A percentile compares a stretch with the other conserved stretches of the same genome.
Evolutionary conservation across 1,284 basidiomycete species (phyloP).

Genomic region (Ustilago loliicola): DNA sequence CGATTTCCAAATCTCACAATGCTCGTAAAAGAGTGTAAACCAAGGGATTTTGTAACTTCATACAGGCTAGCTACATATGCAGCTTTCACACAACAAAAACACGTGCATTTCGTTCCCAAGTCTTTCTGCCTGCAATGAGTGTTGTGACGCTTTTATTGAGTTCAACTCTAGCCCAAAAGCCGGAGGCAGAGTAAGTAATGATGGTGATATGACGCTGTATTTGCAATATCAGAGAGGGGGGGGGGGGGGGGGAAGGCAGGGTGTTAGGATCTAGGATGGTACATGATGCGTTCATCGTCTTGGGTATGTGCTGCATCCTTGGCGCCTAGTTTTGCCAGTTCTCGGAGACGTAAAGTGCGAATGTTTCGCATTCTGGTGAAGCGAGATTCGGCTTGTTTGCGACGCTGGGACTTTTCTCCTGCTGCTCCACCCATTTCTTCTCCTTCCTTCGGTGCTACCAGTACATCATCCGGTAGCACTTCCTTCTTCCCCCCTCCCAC

Average conservation of each 20-base stretch:
- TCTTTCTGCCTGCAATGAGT: background rate
- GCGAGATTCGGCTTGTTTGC: conserved; percentile 39
- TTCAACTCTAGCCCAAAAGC: no score
- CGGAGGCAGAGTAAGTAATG: no score
- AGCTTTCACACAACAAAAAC: conserved; percentile 4
- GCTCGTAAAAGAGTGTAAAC: no score
- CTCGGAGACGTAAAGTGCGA: conserved; percentile 46
- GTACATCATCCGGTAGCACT: conserved; percentile 21
- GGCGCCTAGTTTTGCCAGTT: conserved; percentile 57
- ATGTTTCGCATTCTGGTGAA: conserved; percentile 53
- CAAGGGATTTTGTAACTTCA: conserved; percentile 48
- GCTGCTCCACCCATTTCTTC: background rate
- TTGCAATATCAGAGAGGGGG: no score
- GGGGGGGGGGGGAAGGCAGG: no score
- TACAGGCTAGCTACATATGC: conserved; percentile 9
- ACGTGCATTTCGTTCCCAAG: conserved; percentile 28
- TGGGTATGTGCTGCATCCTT: conserved; percentile 32
- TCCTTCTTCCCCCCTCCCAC: no score
- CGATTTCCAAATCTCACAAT: background rate
- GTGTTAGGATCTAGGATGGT: conserved; percentile 33
- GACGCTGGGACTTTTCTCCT: background rate
- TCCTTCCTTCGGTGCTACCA: background rate
- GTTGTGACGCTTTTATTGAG: background rate
- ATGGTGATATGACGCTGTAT: no score
- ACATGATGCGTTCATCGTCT: conserved; percentile 38